These are phyloP conservation scores for Cephaloascus albidus DNA, from an alignment of 805 yeast genomes.

Conservation along the genomic window DNA sequence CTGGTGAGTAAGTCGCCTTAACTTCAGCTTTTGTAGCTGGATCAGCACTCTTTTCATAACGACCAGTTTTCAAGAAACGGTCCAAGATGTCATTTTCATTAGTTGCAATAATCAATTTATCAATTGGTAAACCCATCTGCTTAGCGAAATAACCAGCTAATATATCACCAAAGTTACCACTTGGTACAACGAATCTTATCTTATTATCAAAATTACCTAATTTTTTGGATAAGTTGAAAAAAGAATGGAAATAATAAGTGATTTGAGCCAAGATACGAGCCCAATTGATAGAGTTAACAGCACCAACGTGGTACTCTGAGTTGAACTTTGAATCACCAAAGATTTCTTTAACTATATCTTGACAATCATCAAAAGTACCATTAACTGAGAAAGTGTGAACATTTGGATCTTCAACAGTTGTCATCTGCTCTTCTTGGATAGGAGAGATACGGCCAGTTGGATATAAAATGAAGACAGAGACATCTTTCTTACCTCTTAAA, in stretches of 20 bases:
- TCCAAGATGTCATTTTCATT: slow-evolving; percentile 92
- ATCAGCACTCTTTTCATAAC: slow-evolving; percentile 61
- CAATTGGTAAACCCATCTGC: slow-evolving; percentile 91
- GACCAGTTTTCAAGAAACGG: slow-evolving; percentile 82
- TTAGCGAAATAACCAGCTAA: slow-evolving; percentile 94
- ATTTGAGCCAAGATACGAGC: slow-evolving; percentile 97
- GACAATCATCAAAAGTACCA: slow-evolving; percentile 98
- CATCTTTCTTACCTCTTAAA: slow-evolving; percentile 91
- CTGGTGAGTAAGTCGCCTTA: slow-evolving; percentile 89
- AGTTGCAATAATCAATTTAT: slow-evolving; percentile 84
- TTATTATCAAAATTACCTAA: slow-evolving; percentile 21
- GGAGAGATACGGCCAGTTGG: slow-evolving; percentile 98
- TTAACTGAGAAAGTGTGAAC: slow-evolving; percentile 92
- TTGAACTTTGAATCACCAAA: slow-evolving; percentile 89
- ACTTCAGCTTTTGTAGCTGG: slow-evolving; percentile 40
- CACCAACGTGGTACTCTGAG: slow-evolving; percentile 86
- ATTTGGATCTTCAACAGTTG: slow-evolving; percentile 86
- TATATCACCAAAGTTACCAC: slow-evolving; percentile 98
- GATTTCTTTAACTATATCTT: slow-evolving; percentile 87
- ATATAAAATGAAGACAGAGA: slow-evolving; percentile 91
- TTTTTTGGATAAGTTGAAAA: slow-evolving; percentile 55
- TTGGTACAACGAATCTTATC: slow-evolving; percentile 87
- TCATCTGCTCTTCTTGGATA: slow-evolving; percentile 97
- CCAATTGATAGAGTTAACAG: slow-evolving; percentile 98
- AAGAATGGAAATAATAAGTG: slow-evolving; percentile 91